Base-by-base conservation (phyloP, 2,329 filamentous ascomycete species). In the Thielaviopsis cerberus region DNA sequence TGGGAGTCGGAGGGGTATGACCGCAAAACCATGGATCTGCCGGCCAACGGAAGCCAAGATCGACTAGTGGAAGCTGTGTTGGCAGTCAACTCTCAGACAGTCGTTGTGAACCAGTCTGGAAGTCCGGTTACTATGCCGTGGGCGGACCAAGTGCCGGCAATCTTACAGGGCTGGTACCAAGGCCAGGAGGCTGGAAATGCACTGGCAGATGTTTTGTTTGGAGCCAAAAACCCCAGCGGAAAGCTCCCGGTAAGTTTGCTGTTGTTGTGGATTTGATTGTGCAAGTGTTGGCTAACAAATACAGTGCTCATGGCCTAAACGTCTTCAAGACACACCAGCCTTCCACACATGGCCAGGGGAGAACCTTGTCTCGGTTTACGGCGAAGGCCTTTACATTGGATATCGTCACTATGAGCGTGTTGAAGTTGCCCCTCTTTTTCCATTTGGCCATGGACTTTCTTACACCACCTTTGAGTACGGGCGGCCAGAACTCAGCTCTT, bases 1-100 rank as follows among this genome's bases (percentile, higher is more conserved):
- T 88, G 83, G 83, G 84, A 88, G 65, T 85, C 82, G 1, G 84
- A 87, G 67, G 83, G 83, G 1, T 85, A 85, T 61, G 83, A 86
- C 65, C 76, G 83, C 53, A 85, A 85, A 66, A 86, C 86, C 63
- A 74, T 88, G 62, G 85, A 84, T 17, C 70, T 87, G 2, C 87
- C 85, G 74, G 74, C 67, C 0, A 66, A 71, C n/a, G 69, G 80
- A 55, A 75, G 77, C 59, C 71, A 82, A 64, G 82, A 86, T 65
- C 75, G 76, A 41, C 74, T 87, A 4, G 74, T 86, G 57, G 74
- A 79, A 54, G 80, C 80, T 1, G 74, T 86, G 0, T 71, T 81
- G 20, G 72, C 74, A 17, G 81, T 77, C 4, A 87, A 86, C 65
- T 74, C 81, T 1, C 74, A 74, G 22, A 86, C 83, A 0, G 74